phyloP scores from a whole-genome alignment of 2,329 filamentous ascomycete genomes.

The Aquanectria penicillioides region DNA sequence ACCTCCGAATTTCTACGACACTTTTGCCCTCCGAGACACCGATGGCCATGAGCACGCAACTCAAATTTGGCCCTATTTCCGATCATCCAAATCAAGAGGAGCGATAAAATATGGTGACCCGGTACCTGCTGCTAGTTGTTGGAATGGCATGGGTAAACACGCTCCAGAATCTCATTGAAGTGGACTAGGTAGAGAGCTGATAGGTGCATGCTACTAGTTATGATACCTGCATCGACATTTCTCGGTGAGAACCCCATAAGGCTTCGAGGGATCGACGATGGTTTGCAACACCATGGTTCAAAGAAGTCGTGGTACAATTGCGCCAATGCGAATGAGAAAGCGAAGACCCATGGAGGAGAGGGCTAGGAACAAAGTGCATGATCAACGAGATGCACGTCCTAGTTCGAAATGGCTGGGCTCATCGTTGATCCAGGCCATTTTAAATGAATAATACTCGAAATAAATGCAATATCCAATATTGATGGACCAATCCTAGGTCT shows the following conservation, averaged over 20 bases:
- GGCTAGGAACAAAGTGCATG: background rate
- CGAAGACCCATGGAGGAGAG: background rate
- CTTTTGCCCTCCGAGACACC: constrained; percentile 67
- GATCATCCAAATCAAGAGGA: background rate
- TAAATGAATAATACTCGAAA: too few species aligned
- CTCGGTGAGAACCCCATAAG: background rate
- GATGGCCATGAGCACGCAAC: constrained; percentile 55
- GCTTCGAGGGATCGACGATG: constrained; percentile 5
- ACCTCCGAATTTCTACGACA: constrained; percentile 65
- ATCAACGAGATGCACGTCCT: constrained; percentile 14
- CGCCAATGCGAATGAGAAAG: background rate
- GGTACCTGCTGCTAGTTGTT: background rate
- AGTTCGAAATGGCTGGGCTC: background rate
- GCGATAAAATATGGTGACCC: background rate
- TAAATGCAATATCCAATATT: too few species aligned
- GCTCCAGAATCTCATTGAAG: background rate
- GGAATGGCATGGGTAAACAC: constrained; percentile 6
- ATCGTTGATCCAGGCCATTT: too few species aligned
- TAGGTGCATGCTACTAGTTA: background rate
- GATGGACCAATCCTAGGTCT: too few species aligned
- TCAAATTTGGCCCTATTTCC: constrained; percentile 4
- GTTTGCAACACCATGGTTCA: constrained; percentile 5
- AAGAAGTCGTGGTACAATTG: background rate
- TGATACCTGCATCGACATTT: background rate
- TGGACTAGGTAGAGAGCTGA: background rate